Evolutionary conservation across 176 grass and related monocot genomes (phyloP).

Genomic region (Phoenix dactylifera): DNA sequence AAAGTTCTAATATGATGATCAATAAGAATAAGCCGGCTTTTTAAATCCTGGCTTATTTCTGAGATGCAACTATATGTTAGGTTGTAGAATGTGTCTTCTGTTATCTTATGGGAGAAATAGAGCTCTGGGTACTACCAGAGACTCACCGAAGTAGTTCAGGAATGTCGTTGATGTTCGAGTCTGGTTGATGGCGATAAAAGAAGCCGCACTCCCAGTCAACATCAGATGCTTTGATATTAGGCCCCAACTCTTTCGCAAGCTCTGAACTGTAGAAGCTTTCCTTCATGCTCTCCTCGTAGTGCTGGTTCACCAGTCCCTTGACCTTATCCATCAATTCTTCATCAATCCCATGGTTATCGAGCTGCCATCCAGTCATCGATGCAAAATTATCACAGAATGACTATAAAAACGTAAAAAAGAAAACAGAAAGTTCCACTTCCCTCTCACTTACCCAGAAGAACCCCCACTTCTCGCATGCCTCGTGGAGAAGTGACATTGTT

Average conservation of each 20-base stretch:
- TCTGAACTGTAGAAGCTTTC: slow-evolving; percentile 41
- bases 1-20: no score
- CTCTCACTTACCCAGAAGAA: slow-evolving; percentile 54
- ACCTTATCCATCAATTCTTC: slow-evolving; percentile 35
- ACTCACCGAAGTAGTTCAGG: slow-evolving; percentile 41
- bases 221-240: slow-evolving; percentile 23
- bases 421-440: slow-evolving; percentile 1
- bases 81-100: no score
- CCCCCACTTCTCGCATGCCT: slow-evolving; percentile 48
- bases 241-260: slow-evolving; percentile 24
- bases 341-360: slow-evolving; percentile 49
- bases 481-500: slow-evolving; percentile 47
- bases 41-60: no score
- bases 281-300: slow-evolving; percentile 44
- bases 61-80: no score
- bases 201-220: slow-evolving; percentile 71
- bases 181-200: slow-evolving; percentile 57
- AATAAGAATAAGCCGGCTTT: no score
- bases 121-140: background rate
- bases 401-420: background rate
- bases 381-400: slow-evolving; percentile 2
- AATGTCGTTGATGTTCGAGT: slow-evolving; percentile 43
- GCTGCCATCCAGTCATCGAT: slow-evolving; percentile 22
- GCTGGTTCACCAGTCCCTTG: slow-evolving; percentile 39
- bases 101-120: no score